These are phyloP conservation scores for Raffaelea albimanens DNA, from an alignment of 2,329 filamentous ascomycete genomes.

Conservation along the genomic window DNA sequence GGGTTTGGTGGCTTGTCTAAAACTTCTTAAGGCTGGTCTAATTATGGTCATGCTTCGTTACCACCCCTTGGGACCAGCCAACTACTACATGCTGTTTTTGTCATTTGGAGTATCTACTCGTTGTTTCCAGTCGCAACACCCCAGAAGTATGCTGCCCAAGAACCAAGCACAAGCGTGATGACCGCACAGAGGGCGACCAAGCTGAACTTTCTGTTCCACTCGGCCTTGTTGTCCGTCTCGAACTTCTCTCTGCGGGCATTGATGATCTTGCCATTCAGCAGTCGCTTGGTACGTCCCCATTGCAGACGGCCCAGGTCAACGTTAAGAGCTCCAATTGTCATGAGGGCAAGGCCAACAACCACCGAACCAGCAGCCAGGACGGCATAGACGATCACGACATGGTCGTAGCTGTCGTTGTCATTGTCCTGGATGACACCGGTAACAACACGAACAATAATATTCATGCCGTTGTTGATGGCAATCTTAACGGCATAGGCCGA, in stretches of 20 bases:
- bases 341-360: constrained; percentile 22
- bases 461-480: constrained; percentile 55
- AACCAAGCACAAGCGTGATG: constrained; percentile 37
- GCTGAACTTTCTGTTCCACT: constrained; percentile 15
- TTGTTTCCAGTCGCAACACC: constrained; percentile 34
- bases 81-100: no score
- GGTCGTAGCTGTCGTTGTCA: constrained; percentile 45
- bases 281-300: constrained; percentile 46
- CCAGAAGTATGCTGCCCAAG: constrained; percentile 51
- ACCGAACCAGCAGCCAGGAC: constrained; percentile 40
- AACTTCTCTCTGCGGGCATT: constrained; percentile 23
- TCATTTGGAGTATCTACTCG: no score
- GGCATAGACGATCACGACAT: constrained; percentile 46
- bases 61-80: no score
- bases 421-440: constrained; percentile 49
- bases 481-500: constrained; percentile 52
- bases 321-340: constrained; percentile 25
- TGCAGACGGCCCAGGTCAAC: constrained; percentile 40
- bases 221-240: constrained; percentile 13
- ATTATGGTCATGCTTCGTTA: no score
- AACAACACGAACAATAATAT: constrained; percentile 48
- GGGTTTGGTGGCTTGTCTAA: no score
- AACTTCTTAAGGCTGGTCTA: no score
- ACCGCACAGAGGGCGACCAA: constrained; percentile 32
- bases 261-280: constrained; percentile 32